A percentile compares a stretch with the other conserved stretches of the same genome.
Conservation (phyloP, 352 stramenopile species). For the Porosira glacialis region DNA sequence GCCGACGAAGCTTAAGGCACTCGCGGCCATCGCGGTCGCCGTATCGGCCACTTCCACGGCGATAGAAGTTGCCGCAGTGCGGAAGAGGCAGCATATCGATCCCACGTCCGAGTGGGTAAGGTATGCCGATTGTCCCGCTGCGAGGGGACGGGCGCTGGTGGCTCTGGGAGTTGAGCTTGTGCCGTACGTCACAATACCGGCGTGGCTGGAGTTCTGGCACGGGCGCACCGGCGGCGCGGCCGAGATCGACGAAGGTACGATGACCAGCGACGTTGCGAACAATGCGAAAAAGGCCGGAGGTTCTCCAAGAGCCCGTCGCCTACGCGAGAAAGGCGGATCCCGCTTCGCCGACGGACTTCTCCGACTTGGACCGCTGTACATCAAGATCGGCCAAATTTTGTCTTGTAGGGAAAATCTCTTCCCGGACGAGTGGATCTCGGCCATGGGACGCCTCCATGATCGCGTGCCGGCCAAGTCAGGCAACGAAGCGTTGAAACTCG, state of each 20-base stretch:
- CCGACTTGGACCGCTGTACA: constrained; percentile 74
- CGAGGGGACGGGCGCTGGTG: constrained; percentile 56
- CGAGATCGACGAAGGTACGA: too few species aligned
- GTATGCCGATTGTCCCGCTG: constrained; percentile 65
- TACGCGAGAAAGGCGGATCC: constrained; percentile 35
- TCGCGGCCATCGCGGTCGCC: too few species aligned
- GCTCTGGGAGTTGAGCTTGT: constrained; percentile 48
- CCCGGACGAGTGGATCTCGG: constrained; percentile 66
- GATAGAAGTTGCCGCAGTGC: too few species aligned
- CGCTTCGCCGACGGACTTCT: constrained; percentile 65
- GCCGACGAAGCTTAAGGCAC: too few species aligned
- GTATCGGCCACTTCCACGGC: too few species aligned
- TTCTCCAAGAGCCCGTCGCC: constrained; percentile 23
- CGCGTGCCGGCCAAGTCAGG: constrained; percentile 67
- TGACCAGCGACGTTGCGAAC: too few species aligned
- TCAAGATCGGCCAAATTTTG: constrained; percentile 83
- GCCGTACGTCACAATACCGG: constrained; percentile 28
- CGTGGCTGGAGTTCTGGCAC: constrained; percentile 31
- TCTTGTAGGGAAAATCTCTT: constrained; percentile 74
- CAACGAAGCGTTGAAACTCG: constrained; percentile 62
- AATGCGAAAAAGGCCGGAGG: constrained; percentile 21
- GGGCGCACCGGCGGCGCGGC: constrained; percentile 19
- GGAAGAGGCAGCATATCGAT: constrained; percentile 53
- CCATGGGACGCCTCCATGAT: constrained; percentile 76
- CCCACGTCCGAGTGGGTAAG: constrained; percentile 76